A percentile compares a stretch with the other conserved stretches of the same genome.
phyloP scores from a whole-genome alignment of 1,139 yeast genomes.

The Saccharomyces pastorianus region DNA sequence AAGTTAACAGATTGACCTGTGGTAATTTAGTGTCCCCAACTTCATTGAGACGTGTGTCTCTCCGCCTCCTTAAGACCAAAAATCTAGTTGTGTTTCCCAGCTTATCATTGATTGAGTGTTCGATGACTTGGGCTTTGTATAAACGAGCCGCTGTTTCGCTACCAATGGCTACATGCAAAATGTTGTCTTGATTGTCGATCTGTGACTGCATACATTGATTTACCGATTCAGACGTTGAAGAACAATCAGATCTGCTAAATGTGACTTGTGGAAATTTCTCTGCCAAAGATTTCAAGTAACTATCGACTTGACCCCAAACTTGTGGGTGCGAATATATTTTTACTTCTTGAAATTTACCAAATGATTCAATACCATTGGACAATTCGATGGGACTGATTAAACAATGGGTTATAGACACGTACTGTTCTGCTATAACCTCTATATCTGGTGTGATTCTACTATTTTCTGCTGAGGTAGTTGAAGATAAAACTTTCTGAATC shows the following conservation, averaged over 20 bases:
- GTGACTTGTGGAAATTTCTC: conserved; percentile 31
- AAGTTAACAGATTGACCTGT: conserved; percentile 50
- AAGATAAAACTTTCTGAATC: conserved; percentile 11
- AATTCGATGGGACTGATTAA: conserved; percentile 44
- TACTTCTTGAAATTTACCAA: conserved; percentile 38
- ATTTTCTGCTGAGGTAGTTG: conserved; percentile 7
- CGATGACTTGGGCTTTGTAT: conserved; percentile 51
- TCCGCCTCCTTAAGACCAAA: conserved; percentile 42
- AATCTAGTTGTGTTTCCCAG: conserved; percentile 78
- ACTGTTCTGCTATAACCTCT: conserved; percentile 65
- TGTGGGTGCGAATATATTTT: conserved; percentile 89
- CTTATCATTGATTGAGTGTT: conserved; percentile 57
- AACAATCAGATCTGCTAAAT: conserved; percentile 48
- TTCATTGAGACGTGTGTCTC: background rate
- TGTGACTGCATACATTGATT: conserved; percentile 41
- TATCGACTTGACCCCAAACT: conserved; percentile 88
- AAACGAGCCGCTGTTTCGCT: conserved; percentile 57
- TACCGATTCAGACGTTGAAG: conserved; percentile 83
- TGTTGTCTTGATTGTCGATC: conserved; percentile 16
- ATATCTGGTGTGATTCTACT: conserved; percentile 31
- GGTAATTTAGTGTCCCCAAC: conserved; percentile 7
- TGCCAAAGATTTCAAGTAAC: conserved; percentile 51
- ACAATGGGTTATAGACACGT: conserved; percentile 76
- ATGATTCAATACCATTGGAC: conserved; percentile 4
- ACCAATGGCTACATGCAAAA: conserved; percentile 47